Conservation (phyloP, 129 eudicot species). For the sunflower (Helianthus annuus) region DNA sequence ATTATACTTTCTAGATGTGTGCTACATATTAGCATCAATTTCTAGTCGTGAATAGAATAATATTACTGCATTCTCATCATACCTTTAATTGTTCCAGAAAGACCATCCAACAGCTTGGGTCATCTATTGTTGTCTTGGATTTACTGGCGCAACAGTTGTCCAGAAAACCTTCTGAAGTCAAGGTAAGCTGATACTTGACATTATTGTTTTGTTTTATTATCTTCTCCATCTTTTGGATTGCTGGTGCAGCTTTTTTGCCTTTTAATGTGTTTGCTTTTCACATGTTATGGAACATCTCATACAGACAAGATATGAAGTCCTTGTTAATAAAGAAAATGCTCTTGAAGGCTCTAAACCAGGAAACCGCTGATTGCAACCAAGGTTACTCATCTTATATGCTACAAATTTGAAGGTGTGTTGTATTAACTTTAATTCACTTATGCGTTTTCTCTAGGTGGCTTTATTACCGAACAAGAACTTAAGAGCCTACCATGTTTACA, state of each 20-base stretch:
- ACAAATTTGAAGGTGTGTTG: no score
- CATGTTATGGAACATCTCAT: constrained; percentile 62
- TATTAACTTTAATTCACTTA: no score
- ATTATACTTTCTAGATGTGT: constrained; percentile 6
- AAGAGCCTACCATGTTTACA: no score
- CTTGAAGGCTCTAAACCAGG: constrained; percentile 36
- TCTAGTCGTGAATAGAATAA: neutral
- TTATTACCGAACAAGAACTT: no score
- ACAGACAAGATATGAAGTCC: constrained; percentile 93
- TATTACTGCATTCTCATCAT: constrained; percentile 13
- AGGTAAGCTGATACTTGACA: constrained; percentile 47
- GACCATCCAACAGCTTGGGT: constrained; percentile 68
- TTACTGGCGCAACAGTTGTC: constrained; percentile 69
- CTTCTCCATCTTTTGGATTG: no score
- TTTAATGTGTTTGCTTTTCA: constrained; percentile 56
- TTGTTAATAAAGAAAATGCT: constrained; percentile 48
- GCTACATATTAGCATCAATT: neutral
- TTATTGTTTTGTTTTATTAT: no score
- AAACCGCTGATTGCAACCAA: no score
- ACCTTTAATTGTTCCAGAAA: constrained; percentile 39
- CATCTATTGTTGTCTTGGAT: constrained; percentile 68
- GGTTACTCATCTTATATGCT: no score
- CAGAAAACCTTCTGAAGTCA: constrained; percentile 76
- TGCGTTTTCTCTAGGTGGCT: no score
- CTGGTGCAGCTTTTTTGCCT: constrained; percentile 53